A percentile compares a stretch with the other conserved stretches of the same genome.
phyloP scores from a whole-genome alignment of 202 grass and related monocot genomes.

The Sporobolus alterniflorus region DNA sequence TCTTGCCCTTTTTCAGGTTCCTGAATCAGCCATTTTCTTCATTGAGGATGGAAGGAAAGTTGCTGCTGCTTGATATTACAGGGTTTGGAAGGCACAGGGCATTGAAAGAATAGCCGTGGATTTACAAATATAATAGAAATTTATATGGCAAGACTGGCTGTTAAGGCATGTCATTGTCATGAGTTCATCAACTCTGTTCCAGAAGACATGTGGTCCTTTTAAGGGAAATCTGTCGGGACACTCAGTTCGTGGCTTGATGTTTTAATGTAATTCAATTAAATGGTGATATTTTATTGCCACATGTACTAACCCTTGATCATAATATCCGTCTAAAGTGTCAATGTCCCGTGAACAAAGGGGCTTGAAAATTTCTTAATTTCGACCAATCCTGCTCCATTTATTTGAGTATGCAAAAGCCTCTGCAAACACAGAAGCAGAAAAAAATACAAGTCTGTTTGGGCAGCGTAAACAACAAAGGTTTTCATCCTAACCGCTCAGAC shows the following conservation, averaged over 20 bases:
- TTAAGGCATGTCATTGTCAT: constrained; percentile 4
- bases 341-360: background rate
- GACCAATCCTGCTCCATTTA: background rate
- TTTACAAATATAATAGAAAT: constrained; percentile 42
- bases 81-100: constrained; percentile 10
- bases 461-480: too few species aligned
- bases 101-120: background rate
- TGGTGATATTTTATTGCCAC: constrained; percentile 20
- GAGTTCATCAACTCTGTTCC: background rate
- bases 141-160: constrained; percentile 10
- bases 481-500: too few species aligned
- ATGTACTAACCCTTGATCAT: background rate
- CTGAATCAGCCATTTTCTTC: constrained; percentile 94
- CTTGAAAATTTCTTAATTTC: background rate
- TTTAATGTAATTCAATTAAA: background rate
- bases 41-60: constrained; percentile 99
- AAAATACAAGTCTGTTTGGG: too few species aligned
- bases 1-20: constrained; percentile 53
- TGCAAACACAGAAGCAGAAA: too few species aligned
- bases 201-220: constrained; percentile 1
- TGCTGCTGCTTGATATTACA: constrained; percentile 69
- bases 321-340: background rate
- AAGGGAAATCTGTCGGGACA: too few species aligned
- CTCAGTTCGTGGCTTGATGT: too few species aligned
- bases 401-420: too few species aligned